phyloP scores from a whole-genome alignment of 176 grass and related monocot genomes.

The Eleusine coracana region DNA sequence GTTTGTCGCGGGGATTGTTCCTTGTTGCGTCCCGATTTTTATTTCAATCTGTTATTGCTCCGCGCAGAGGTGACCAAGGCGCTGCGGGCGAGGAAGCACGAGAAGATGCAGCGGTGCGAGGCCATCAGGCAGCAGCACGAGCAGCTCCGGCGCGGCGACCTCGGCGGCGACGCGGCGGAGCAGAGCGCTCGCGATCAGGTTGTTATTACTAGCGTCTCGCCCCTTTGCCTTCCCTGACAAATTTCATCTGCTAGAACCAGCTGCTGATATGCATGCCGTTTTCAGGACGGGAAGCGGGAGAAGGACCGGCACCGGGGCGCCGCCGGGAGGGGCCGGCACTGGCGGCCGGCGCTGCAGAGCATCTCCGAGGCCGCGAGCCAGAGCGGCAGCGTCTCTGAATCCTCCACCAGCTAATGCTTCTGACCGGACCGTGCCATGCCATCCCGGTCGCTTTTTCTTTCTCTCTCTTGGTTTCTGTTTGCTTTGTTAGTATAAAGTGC shows the following conservation, averaged over 20 bases:
- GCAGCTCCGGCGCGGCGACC: slow-evolving; percentile 41
- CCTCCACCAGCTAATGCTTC: slow-evolving; percentile 35
- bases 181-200: slow-evolving; percentile 36
- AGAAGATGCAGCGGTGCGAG: slow-evolving; percentile 88
- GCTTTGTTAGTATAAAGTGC: slow-evolving; percentile 42
- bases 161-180: slow-evolving; percentile 10
- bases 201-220: not conserved
- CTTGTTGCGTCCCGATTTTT: not conserved
- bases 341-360: slow-evolving; percentile 89
- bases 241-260: not conserved
- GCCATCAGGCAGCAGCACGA: slow-evolving; percentile 64
- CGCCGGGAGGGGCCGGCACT: slow-evolving; percentile 54
- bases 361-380: slow-evolving; percentile 72
- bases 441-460: not conserved
- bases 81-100: slow-evolving; percentile 71
- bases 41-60: not conserved
- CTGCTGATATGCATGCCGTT: not conserved
- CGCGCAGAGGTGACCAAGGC: slow-evolving; percentile 88
- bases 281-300: slow-evolving; percentile 58
- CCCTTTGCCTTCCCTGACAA: slow-evolving; percentile 5
- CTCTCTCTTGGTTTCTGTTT: not conserved
- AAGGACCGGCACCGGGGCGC: slow-evolving; percentile 62
- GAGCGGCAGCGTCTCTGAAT: slow-evolving; percentile 49
- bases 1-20: not conserved
- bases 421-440: slow-evolving; percentile 12